Percentiles rank a stretch among this genome's conserved stretches.
These are phyloP conservation scores for Leishmania mexicana DNA, from an alignment of 208 protist genomes.

Conservation along the genomic window DNA sequence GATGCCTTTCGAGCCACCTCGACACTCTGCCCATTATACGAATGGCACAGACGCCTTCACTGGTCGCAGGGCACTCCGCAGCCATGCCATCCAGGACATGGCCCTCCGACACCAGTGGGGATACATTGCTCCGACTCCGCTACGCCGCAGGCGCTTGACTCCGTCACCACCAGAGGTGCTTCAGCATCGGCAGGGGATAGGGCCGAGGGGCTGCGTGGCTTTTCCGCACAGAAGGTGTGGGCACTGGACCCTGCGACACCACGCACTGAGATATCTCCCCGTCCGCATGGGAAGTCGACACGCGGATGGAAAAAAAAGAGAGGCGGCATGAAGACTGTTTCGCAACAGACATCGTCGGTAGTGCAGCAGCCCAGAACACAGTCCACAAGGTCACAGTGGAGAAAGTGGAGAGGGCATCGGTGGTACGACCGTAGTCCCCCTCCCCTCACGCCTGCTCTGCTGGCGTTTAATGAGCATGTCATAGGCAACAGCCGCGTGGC, in stretches of 20 bases:
- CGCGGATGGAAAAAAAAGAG: neutral
- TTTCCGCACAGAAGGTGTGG: neutral
- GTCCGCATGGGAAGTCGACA: neutral
- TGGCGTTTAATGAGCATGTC: neutral
- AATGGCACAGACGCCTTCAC: too few relatives aligned
- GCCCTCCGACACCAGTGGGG: neutral
- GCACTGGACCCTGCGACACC: neutral
- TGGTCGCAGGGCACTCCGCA: too few relatives aligned
- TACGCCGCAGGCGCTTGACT: too few relatives aligned
- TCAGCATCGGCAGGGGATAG: neutral
- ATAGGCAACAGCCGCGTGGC: neutral
- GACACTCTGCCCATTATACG: too few relatives aligned
- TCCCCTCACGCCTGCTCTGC: neutral
- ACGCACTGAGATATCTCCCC: neutral
- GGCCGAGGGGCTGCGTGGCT: neutral
- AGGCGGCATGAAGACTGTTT: neutral
- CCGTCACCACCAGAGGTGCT: neutral
- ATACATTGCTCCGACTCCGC: too few relatives aligned
- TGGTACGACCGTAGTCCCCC: neutral
- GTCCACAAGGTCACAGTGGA: neutral
- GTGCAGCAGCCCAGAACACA: neutral
- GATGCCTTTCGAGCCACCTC: too few relatives aligned
- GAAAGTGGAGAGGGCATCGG: neutral
- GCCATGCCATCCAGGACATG: neutral
- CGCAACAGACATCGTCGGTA: neutral